Base-by-base conservation (phyloP, 176 grass and related monocot genomes). In the Musa acuminata region DNA sequence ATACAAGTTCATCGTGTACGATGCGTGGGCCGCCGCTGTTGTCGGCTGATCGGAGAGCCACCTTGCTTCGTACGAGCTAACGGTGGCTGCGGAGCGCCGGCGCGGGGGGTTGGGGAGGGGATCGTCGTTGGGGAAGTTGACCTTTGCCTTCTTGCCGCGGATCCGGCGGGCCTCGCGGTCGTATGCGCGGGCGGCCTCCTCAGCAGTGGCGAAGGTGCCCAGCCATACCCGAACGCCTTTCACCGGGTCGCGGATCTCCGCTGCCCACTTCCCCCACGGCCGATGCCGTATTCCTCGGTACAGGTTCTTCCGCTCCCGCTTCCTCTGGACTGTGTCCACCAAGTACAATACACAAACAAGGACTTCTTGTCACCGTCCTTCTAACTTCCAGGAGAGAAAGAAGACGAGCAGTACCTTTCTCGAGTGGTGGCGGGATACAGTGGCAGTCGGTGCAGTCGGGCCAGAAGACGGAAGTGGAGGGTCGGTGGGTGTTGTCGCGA, bases 141-240 rank as follows among this genome's bases (percentile, higher is more conserved):
- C 87, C 80, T 94, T 94, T 2, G 91, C 91, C 19, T 94, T 94
- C 67, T 87, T 90, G 9, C 91, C 91, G 50, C 91, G 87, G 71
- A 94, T 94, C 58, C 86, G 83, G 22, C 87, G 85, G 35, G 35
- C 35, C 35, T 43, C 35, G 35, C 35, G 35, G 35, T 43, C 35
- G 35, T 43, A 43, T 43, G 35, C 35, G 0, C 35, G 35, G 35
- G 35, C 35, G 35, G 35, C 35, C 35, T 43, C 35, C 35, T 43
- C 91, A n/a, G 88, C 73, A 2, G 91, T 96, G 64, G 81, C 79
- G 86, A 88, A 96, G 65, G 91, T 96, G 75, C 91, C 91, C 60
- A 96, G 91, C 91, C 91, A 96, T 60, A 96, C 91, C 43, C 91
- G 87, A 43, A 43, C 35, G 35, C 35, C 35, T 43, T 43, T 43